Percentiles rank a stretch among this genome's conserved stretches.
Conservation (phyloP, 257 asterid genomes). For the Solanum boliviense region DNA sequence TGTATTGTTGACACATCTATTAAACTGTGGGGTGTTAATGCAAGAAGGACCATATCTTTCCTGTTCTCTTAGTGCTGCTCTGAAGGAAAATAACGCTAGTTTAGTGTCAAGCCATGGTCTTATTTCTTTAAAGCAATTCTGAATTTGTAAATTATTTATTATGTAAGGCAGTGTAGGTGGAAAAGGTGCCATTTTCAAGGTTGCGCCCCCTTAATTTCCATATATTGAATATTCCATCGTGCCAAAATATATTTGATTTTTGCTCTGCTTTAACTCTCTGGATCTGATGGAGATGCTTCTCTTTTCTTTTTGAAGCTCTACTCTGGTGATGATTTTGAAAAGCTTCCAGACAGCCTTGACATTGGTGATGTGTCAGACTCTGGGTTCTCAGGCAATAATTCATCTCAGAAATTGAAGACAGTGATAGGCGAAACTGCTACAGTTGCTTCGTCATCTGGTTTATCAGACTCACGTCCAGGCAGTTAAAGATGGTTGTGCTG, state of each 20-base stretch:
- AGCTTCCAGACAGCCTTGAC: constrained; percentile 77
- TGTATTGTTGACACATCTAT: background rate
- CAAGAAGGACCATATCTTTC: background rate
- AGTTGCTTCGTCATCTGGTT: constrained; percentile 41
- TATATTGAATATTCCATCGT: background rate
- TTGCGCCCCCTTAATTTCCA: background rate
- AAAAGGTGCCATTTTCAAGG: background rate
- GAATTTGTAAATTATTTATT: background rate
- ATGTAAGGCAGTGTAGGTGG: background rate
- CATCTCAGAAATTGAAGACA: constrained; percentile 23
- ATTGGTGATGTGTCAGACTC: constrained; percentile 74
- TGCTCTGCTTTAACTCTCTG: background rate
- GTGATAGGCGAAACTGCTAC: constrained; percentile 17
- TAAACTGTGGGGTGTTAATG: background rate
- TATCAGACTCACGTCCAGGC: constrained; percentile 21
- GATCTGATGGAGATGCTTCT: background rate
- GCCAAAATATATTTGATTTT: background rate
- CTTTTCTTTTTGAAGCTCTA: constrained; percentile 13
- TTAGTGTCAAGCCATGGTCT: background rate
- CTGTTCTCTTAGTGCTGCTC: background rate
- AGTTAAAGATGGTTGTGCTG: constrained; percentile 10
- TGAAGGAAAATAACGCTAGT: background rate
- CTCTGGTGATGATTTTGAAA: constrained; percentile 36
- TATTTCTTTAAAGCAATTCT: background rate
- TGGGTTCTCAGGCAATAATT: constrained; percentile 5